Conservation (phyloP, 257 asterid species). For the Marsdenia floribunda region DNA sequence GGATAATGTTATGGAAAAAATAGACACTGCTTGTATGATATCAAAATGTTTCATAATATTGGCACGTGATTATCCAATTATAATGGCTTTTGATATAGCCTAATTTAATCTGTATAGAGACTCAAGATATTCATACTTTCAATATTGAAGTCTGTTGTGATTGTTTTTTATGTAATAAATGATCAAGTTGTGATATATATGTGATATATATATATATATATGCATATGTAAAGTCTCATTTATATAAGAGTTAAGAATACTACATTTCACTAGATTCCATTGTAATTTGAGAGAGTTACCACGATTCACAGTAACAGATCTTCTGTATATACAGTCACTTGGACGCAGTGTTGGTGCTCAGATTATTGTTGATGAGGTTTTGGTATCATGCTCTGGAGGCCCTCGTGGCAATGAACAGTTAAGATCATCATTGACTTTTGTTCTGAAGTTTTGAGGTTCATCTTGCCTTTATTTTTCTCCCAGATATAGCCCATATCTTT, state of each 20-base stretch:
- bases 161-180: background rate
- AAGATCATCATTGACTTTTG: slow-evolving; percentile 21
- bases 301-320: background rate
- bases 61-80: background rate
- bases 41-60: background rate
- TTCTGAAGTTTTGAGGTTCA: background rate
- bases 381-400: slow-evolving; percentile 75
- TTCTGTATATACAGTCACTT: slow-evolving; percentile 43
- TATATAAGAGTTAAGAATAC: background rate
- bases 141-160: background rate
- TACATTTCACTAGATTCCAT: background rate
- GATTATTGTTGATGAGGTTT: slow-evolving; percentile 57
- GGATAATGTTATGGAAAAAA: background rate
- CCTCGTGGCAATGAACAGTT: slow-evolving; percentile 94
- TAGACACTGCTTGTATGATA: background rate
- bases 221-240: background rate
- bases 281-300: background rate
- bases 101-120: background rate
- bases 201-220: too few species aligned
- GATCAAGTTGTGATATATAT: background rate
- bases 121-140: background rate
- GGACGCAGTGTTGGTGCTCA: slow-evolving; percentile 64
- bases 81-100: background rate
- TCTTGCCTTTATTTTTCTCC: background rate
- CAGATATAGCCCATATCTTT: background rate